Conservation (phyloP, 2,329 filamentous ascomycete species). For the Aspergillus eucalypticola region DNA sequence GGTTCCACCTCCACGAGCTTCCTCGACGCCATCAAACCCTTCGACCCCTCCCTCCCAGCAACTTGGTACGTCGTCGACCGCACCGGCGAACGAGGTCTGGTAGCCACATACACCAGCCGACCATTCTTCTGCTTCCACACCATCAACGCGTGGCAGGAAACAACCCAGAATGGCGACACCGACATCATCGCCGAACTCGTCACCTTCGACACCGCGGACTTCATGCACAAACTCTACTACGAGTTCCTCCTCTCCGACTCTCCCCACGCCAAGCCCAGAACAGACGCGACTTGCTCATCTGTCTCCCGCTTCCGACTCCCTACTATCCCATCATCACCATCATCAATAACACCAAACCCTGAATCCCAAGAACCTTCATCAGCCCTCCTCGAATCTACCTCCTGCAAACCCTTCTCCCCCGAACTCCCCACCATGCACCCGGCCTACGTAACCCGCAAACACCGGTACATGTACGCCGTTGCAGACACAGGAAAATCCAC, state of each 20-base stretch:
- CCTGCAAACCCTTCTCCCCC: conserved; percentile 27
- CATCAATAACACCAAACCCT: conserved; percentile 5
- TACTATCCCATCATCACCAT: conserved; percentile 29
- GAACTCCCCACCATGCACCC: conserved; percentile 57
- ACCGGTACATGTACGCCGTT: conserved; percentile 55
- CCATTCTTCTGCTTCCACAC: conserved; percentile 79
- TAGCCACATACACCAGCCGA: conserved; percentile 67
- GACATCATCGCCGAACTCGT: conserved; percentile 67
- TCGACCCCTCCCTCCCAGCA: conserved; percentile 57
- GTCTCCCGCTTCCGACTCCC: conserved; percentile 43
- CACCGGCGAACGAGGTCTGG: conserved; percentile 59
- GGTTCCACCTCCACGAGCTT: conserved; percentile 37
- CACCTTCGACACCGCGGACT: conserved; percentile 63
- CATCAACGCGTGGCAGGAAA: conserved; percentile 73
- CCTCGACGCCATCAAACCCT: conserved; percentile 66
- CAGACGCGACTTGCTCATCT: conserved; percentile 32
- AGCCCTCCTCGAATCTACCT: conserved; percentile 32
- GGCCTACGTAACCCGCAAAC: conserved; percentile 41
- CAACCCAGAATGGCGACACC: conserved; percentile 34
- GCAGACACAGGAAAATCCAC: conserved; percentile 49
- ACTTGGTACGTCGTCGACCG: conserved; percentile 77
- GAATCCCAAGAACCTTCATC: conserved; percentile 13
- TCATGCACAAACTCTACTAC: conserved; percentile 69
- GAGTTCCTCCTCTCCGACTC: conserved; percentile 63
- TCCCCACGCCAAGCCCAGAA: conserved; percentile 45